phyloP scores from a whole-genome alignment of 2,329 filamentous ascomycete species.

The Fusarium coicis region DNA sequence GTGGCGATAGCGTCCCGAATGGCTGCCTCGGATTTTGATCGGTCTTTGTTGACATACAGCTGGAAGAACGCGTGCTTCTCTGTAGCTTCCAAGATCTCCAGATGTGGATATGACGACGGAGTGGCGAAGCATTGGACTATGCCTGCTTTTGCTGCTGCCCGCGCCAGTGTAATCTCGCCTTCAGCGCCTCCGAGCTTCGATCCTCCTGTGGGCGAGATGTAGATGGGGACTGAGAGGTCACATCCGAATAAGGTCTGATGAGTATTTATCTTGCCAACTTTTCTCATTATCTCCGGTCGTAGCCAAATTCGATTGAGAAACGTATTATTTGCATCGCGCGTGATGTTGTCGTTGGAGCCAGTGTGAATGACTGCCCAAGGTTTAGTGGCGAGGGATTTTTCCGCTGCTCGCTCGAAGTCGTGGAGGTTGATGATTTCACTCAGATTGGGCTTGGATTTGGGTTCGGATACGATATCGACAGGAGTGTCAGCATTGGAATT shows the following conservation, averaged over 20 bases:
- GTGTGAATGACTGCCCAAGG: background rate
- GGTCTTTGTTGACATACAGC: background rate
- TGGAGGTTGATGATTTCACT: background rate
- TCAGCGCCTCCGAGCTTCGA: background rate
- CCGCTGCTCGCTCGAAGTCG: background rate
- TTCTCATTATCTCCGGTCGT: background rate
- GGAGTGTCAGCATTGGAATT: fast-evolving
- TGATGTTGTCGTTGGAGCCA: background rate
- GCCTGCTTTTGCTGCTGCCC: background rate
- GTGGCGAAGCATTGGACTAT: background rate
- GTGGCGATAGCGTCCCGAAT: background rate
- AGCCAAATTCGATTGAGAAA: background rate
- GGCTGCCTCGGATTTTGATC: background rate
- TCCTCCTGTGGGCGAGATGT: background rate
- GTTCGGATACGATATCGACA: fast-evolving
- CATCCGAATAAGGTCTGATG: background rate
- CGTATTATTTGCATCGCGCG: background rate
- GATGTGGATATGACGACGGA: background rate
- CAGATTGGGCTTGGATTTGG: background rate
- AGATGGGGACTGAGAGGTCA: background rate
- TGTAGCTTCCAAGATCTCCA: background rate
- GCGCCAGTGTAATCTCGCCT: background rate
- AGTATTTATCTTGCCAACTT: background rate
- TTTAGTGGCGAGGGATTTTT: background rate
- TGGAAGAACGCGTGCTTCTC: background rate